Base-by-base conservation (phyloP, 1,139 yeast species). In the Pichia sp. region DNA sequence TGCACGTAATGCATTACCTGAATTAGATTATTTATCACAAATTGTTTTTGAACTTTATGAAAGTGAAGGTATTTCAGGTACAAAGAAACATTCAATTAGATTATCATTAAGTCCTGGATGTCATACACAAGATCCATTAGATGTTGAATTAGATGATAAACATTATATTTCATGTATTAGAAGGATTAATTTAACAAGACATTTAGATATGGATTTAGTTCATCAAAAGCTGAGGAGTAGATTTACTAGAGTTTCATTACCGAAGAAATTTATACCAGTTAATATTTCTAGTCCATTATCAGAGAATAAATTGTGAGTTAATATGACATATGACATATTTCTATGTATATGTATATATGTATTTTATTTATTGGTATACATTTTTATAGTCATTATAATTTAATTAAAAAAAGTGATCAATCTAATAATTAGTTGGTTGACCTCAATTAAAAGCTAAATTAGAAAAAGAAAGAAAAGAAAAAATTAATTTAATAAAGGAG, bases 151-250 rank as follows among this genome's bases (percentile, higher is more conserved):
- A 43, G 98, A 94, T 67, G 94, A 89, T 45, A 92, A 89, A 65
- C 99, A 94, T 67, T 92, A 94, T 68, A 92, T 94, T 57, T 92
- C 96, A 25, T 92, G 97, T 62, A 94, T 92, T 58, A 96, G 97
- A 38, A 79, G 92, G 59, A 79, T 89, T 49, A 83, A 88, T 46
- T 74, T 94, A 60, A 94, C 98, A 0, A 80, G 96, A 62, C 97
- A 94, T 66, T 73, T 94, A 65, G 98, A 94, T 65, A 81, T 88
- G 76, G 96, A 89, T 61, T 77, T 89, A 63, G 94, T 92, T 25
- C 79, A 86, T 30, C 92, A 86, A 59, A 84, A 86, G 62, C 74
- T 94, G 59, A 82, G 81, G 64, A 81, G 86, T 47, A 79, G 95
- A 58, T 94, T 92, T 67, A 74, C 81, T 39, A 79, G 97, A 60